phyloP scores from a whole-genome alignment of 192 early-diverging fungal species.

The Kickxella alabastrina region DNA sequence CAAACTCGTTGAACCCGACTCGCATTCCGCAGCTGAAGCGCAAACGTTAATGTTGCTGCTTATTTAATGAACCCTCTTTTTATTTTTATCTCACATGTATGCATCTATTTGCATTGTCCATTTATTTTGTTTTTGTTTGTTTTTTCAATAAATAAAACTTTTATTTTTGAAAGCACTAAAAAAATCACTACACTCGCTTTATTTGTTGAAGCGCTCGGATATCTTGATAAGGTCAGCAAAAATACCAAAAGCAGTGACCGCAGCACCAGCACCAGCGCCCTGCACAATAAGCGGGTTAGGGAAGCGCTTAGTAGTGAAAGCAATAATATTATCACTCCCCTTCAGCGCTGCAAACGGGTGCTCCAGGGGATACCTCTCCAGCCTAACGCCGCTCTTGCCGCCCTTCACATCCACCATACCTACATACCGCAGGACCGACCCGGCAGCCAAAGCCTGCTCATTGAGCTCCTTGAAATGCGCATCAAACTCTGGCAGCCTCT shows the following conservation, averaged over 20 bases:
- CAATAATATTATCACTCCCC: slow-evolving; percentile 98
- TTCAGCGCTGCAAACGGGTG: slow-evolving; percentile 96
- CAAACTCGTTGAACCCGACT: slow-evolving; percentile 23
- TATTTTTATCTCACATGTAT: background rate
- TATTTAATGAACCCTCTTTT: background rate
- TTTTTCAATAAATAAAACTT: background rate
- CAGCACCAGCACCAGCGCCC: slow-evolving; percentile 93
- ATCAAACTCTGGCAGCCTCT: slow-evolving; percentile 77
- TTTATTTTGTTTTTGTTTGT: background rate
- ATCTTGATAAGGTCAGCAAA: slow-evolving; percentile 92
- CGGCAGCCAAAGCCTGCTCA: slow-evolving; percentile 62
- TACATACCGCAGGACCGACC: slow-evolving; percentile 89
- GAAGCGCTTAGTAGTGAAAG: slow-evolving; percentile 92
- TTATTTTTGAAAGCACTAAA: too few relatives aligned
- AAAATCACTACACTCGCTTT: too few relatives aligned
- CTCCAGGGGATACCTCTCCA: slow-evolving; percentile 70
- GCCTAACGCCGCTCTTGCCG: slow-evolving; percentile 71
- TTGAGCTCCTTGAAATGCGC: slow-evolving; percentile 82
- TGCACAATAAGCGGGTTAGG: slow-evolving; percentile 93
- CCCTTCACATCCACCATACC: slow-evolving; percentile 74
- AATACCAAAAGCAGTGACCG: slow-evolving; percentile 97
- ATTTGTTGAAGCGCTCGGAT: slow-evolving; percentile 60
- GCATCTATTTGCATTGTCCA: background rate
- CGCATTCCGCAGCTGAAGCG: slow-evolving; percentile 48
- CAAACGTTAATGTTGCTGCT: slow-evolving; percentile 23